Evolutionary conservation across 2,329 filamentous ascomycete species (phyloP).

Genomic region (Chalaropsis ovoidea): DNA sequence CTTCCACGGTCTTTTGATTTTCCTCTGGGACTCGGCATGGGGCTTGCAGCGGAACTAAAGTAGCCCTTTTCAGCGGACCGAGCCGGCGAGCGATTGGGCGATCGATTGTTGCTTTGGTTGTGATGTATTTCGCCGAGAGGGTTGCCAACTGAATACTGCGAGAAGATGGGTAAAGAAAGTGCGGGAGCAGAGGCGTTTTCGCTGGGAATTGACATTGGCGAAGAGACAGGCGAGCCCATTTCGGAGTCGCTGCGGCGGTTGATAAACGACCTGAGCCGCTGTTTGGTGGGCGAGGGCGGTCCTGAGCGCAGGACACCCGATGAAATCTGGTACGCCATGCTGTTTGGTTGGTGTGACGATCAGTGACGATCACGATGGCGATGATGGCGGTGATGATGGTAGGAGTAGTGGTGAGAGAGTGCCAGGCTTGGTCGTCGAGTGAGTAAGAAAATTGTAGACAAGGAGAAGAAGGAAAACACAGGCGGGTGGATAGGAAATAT

Average conservation of each 20-base stretch:
- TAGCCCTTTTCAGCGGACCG: conserved; percentile 20
- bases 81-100: conserved; percentile 19
- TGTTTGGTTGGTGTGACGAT: neutral
- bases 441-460: conserved; percentile 5
- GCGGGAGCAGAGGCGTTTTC: conserved; percentile 19
- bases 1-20: conserved; percentile 29
- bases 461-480: neutral
- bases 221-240: conserved; percentile 17
- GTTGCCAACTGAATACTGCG: conserved; percentile 21
- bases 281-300: conserved; percentile 20
- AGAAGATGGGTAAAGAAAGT: conserved; percentile 20
- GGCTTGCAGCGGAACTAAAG: conserved; percentile 1
- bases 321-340: conserved; percentile 24
- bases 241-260: conserved; percentile 24
- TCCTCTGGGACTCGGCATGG: neutral
- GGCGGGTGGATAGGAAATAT: conserved; percentile 12
- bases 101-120: conserved; percentile 19
- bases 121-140: conserved; percentile 22
- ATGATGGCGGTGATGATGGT: neutral
- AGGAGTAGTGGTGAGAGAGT: neutral
- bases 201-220: conserved; percentile 20
- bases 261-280: conserved; percentile 24
- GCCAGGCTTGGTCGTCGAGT: neutral
- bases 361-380: neutral
- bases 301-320: conserved; percentile 22